Evolutionary conservation across 148 eudicot species (phyloP).

Genomic region (Chenopodium album): DNA sequence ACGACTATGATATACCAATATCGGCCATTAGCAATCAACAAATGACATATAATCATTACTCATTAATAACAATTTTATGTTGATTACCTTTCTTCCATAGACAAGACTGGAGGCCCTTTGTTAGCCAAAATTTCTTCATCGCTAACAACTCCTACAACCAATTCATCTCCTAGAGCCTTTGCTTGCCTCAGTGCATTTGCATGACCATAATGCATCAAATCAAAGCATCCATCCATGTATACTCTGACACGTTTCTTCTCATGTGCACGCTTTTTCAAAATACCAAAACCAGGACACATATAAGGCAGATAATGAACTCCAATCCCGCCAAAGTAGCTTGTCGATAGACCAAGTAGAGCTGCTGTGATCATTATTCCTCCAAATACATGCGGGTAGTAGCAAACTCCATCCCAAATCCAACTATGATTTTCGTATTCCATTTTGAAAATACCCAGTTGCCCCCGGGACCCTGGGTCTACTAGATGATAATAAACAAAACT

Average conservation of each 20-base stretch:
- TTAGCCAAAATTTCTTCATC: conserved; percentile 89
- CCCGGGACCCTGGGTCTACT: conserved; percentile 36
- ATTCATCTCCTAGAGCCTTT: conserved; percentile 86
- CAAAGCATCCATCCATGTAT: conserved; percentile 98
- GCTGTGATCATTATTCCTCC: conserved; percentile 89
- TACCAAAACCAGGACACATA: conserved; percentile 56
- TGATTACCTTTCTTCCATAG: conserved; percentile 88
- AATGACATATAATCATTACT: background rate
- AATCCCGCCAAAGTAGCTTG: conserved; percentile 70
- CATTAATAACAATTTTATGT: background rate
- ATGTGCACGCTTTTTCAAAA: conserved; percentile 54
- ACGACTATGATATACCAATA: background rate
- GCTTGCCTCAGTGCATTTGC: conserved; percentile 98
- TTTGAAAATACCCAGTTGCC: conserved; percentile 35
- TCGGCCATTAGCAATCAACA: background rate
- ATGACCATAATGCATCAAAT: conserved; percentile 98
- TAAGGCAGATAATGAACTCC: conserved; percentile 68
- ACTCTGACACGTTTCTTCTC: conserved; percentile 70
- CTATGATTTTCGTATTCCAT: conserved; percentile 71
- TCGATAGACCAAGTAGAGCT: conserved; percentile 79
- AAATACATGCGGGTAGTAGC: conserved; percentile 73
- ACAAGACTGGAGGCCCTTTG: conserved; percentile 92
- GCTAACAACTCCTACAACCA: conserved; percentile 85
- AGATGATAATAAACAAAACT: conserved; percentile 44
- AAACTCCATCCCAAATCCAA: conserved; percentile 75